Evolutionary conservation across 108 stramenopile species (phyloP).

Genomic region (Pseudonitzschia multistriata): DNA sequence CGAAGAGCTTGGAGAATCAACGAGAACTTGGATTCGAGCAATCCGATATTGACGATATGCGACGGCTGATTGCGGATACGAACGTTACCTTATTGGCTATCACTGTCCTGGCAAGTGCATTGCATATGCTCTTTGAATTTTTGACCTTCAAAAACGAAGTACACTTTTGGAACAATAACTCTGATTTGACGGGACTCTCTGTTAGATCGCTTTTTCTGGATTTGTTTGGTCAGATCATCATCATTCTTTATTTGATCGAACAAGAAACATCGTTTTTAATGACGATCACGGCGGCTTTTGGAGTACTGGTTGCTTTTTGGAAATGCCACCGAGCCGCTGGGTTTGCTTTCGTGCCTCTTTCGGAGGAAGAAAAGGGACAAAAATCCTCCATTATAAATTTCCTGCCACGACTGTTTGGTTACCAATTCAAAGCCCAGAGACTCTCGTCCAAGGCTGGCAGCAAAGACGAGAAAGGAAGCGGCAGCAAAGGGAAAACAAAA

Average conservation of each 20-base stretch:
- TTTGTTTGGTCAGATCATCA: conserved; percentile 85
- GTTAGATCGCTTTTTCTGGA: conserved; percentile 85
- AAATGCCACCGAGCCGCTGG: conserved; percentile 79
- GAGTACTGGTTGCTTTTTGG: conserved; percentile 81
- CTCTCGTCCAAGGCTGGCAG: conserved; percentile 34
- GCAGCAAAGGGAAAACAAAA: conserved; percentile 14
- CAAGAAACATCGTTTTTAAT: conserved; percentile 85
- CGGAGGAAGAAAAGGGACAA: conserved; percentile 13
- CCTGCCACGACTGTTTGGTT: conserved; percentile 63
- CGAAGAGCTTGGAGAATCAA: conserved; percentile 74
- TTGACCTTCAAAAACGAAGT: conserved; percentile 93
- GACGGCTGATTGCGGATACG: conserved; percentile 49
- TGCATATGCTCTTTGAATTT: conserved; percentile 94
- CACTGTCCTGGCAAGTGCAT: conserved; percentile 86
- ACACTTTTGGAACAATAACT: conserved; percentile 90
- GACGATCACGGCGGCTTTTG: conserved; percentile 77
- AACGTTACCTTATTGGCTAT: conserved; percentile 86
- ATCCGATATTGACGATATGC: conserved; percentile 88
- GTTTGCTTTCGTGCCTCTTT: conserved; percentile 52
- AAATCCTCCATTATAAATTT: conserved; percentile 52
- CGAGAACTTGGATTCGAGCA: conserved; percentile 89
- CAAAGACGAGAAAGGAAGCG: neutral
- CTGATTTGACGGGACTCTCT: conserved; percentile 82
- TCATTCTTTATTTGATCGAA: conserved; percentile 88
- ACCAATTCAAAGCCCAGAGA: conserved; percentile 68